Conservation (phyloP, 768 basidiomycete genomes). For the Naganishia kalamii region DNA sequence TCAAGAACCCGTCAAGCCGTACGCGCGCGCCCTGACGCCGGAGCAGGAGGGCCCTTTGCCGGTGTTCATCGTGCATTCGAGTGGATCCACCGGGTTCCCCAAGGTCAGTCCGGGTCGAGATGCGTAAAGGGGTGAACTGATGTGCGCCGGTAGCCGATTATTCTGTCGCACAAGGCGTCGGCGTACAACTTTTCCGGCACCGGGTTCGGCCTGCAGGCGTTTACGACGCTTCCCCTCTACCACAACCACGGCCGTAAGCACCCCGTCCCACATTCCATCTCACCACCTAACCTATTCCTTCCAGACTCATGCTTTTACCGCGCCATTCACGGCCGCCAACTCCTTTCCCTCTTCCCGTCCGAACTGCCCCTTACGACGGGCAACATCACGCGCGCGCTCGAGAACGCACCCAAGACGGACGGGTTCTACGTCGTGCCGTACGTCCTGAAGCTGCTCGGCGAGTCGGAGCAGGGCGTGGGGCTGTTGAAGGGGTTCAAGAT, state of each 20-base stretch:
- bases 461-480: conserved; percentile 51
- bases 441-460: conserved; percentile 52
- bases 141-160: conserved; percentile 45
- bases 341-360: conserved; percentile 49
- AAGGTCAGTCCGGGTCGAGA: conserved; percentile 25
- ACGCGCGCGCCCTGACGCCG: conserved; percentile 36
- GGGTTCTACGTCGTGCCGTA: conserved; percentile 44
- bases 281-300: not conserved
- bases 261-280: not conserved
- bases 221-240: conserved; percentile 50
- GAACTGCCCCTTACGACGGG: conserved; percentile 51
- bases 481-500: conserved; percentile 51
- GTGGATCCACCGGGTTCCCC: conserved; percentile 52
- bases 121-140: not conserved
- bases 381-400: conserved; percentile 49
- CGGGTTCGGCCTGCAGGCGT: conserved; percentile 44
- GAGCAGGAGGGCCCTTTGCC: conserved; percentile 45
- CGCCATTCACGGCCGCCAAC: conserved; percentile 47
- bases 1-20: not conserved
- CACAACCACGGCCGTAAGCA: conserved; percentile 44
- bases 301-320: conserved; percentile 45
- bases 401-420: conserved; percentile 35
- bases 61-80: conserved; percentile 50
- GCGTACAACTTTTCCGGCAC: conserved; percentile 47
- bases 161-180: conserved; percentile 48